These are phyloP conservation scores for Pseudopediastrum boryanum DNA, from an alignment of 139 green algal genomes.

Conservation along the genomic window DNA sequence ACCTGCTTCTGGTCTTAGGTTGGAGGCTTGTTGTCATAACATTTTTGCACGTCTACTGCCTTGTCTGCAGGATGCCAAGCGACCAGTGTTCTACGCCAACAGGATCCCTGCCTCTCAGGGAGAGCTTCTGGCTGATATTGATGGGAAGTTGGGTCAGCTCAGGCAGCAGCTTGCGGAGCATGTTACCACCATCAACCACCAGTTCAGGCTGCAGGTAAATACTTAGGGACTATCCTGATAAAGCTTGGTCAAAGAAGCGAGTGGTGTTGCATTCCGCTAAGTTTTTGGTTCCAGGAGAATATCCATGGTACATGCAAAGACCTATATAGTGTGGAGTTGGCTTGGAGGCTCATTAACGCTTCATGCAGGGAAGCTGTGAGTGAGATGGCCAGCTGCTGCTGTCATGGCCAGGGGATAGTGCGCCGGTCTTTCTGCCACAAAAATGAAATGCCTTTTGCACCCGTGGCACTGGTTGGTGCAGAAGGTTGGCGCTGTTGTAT, in stretches of 20 bases:
- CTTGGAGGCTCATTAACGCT: too few relatives aligned
- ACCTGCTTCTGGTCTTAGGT: background rate
- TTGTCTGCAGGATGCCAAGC: conserved; percentile 17
- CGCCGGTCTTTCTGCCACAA: too few relatives aligned
- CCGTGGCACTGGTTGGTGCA: too few relatives aligned
- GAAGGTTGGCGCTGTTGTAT: too few relatives aligned
- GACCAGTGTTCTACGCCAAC: conserved; percentile 44
- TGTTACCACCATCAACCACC: conserved; percentile 36
- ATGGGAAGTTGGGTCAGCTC: conserved; percentile 43
- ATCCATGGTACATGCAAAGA: background rate
- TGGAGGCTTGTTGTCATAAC: background rate
- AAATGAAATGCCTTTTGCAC: too few relatives aligned
- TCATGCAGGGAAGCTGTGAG: too few relatives aligned
- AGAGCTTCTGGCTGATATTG: conserved; percentile 42
- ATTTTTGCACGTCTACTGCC: background rate
- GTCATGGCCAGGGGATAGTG: too few relatives aligned
- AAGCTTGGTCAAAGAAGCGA: background rate
- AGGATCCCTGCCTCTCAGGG: conserved; percentile 44
- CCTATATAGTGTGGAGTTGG: too few relatives aligned
- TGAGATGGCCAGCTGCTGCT: too few relatives aligned
- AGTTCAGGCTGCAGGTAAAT: conserved; percentile 53
- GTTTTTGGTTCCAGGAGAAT: background rate
- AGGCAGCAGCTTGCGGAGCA: conserved; percentile 42
- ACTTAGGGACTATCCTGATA: background rate
- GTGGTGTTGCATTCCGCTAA: background rate